Evolutionary conservation across 176 grass and related monocot species (phyloP).

Genomic region (Pharus latifolius): DNA sequence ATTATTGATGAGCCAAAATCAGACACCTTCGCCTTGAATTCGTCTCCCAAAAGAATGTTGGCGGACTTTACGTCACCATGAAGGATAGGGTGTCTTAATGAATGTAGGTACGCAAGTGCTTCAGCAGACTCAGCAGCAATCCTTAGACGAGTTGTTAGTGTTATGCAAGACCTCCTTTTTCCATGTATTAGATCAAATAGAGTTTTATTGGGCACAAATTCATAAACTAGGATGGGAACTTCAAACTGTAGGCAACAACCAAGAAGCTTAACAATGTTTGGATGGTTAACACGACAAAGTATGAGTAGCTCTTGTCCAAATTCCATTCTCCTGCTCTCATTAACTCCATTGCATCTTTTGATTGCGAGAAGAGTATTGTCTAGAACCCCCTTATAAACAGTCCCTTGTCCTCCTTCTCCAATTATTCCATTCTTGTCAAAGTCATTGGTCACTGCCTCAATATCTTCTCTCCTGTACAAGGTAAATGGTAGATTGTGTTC

Average conservation of each 20-base stretch:
- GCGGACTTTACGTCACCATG: slow-evolving; percentile 13
- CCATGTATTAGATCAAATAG: neutral
- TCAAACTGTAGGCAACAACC: slow-evolving; percentile 27
- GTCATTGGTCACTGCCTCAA: neutral
- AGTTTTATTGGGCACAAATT: neutral
- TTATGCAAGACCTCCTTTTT: neutral
- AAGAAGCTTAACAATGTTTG: slow-evolving; percentile 18
- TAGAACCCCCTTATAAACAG: slow-evolving; percentile 4
- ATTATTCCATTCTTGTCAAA: neutral
- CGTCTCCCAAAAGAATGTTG: slow-evolving; percentile 1
- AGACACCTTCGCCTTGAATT: neutral
- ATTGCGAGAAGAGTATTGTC: neutral
- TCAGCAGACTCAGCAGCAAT: neutral
- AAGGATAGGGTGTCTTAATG: neutral
- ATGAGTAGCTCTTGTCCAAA: slow-evolving; percentile 29
- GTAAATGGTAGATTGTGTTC: neutral
- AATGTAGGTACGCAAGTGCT: slow-evolving; percentile 12
- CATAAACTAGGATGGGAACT: slow-evolving; percentile 5
- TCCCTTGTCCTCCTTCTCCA: slow-evolving; percentile 7
- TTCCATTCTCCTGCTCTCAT: slow-evolving; percentile 2
- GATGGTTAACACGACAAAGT: slow-evolving; percentile 8
- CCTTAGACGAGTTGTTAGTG: neutral
- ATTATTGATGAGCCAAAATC: slow-evolving; percentile 13
- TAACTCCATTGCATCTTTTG: slow-evolving; percentile 14
- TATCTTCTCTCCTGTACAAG: neutral